Percentiles rank a stretch among this genome's conserved stretches.
Evolutionary conservation across 192 early-diverging fungal species (phyloP).

Genomic region (Backusella liffmaniae): DNA sequence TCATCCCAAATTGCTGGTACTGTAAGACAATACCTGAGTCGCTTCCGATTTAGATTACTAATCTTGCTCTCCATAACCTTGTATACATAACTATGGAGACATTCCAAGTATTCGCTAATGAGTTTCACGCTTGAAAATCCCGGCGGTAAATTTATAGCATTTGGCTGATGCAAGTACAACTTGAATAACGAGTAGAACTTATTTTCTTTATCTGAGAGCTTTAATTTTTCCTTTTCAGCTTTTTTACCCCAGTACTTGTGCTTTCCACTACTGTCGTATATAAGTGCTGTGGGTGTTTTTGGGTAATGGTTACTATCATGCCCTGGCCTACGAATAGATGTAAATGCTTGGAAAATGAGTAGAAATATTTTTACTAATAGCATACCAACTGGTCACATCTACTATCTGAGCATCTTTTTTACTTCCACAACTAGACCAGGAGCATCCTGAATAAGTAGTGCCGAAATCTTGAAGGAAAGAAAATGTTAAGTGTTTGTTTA

Average conservation of each 20-base stretch:
- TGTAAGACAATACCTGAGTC: slow-evolving; percentile 37
- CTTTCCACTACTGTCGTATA: neutral
- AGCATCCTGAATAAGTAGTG: neutral
- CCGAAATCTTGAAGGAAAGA: neutral
- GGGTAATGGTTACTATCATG: neutral
- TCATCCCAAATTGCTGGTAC: slow-evolving; percentile 56
- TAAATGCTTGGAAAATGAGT: neutral
- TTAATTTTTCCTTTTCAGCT: neutral
- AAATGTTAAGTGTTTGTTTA: neutral
- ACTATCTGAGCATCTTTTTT: neutral
- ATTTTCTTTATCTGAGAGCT: neutral
- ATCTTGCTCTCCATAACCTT: neutral
- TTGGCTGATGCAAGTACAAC: neutral
- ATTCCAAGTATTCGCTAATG: slow-evolving; percentile 10
- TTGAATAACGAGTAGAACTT: neutral
- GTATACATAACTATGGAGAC: slow-evolving; percentile 8
- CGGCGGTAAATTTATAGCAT: neutral
- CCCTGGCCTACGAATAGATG: neutral
- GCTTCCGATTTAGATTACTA: neutral
- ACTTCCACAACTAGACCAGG: neutral
- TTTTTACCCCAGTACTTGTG: slow-evolving; percentile 2
- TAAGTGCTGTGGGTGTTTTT: neutral
- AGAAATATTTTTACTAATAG: neutral
- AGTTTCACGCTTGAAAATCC: neutral
- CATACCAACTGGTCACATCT: neutral